phyloP scores from a whole-genome alignment of 805 yeast genomes.

The Phaffomyces opuntiae region DNA sequence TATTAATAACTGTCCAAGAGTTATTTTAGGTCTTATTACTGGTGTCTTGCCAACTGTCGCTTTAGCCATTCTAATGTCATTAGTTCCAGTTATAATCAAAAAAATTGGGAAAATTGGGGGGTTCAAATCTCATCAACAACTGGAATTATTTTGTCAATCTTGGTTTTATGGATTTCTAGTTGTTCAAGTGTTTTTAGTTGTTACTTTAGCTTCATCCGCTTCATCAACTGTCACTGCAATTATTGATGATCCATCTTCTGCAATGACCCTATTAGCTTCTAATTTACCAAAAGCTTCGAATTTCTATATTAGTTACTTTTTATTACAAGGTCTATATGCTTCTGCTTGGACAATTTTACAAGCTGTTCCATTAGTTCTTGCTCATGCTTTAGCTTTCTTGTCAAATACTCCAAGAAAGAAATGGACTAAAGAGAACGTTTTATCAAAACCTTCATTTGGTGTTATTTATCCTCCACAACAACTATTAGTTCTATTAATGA shows the following conservation, averaged over 20 bases:
- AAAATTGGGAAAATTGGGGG: slow-evolving; percentile 74
- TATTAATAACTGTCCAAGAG: slow-evolving; percentile 64
- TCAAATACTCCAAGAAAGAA: slow-evolving; percentile 89
- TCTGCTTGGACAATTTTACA: slow-evolving; percentile 76
- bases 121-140: slow-evolving; percentile 56
- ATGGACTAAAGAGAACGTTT: slow-evolving; percentile 67
- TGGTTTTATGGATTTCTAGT: slow-evolving; percentile 91
- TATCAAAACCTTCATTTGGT: slow-evolving; percentile 74
- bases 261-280: slow-evolving; percentile 66
- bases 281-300: slow-evolving; percentile 87
- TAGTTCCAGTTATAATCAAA: slow-evolving; percentile 81
- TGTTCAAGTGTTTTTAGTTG: slow-evolving; percentile 79
- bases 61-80: slow-evolving; percentile 74
- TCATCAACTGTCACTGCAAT: slow-evolving; percentile 68
- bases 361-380: slow-evolving; percentile 62
- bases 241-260: slow-evolving; percentile 55
- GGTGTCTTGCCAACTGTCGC: slow-evolving; percentile 80
- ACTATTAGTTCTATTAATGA: slow-evolving; percentile 61
- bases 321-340: slow-evolving; percentile 73
- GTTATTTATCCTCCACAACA: slow-evolving; percentile 74
- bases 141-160: slow-evolving; percentile 77
- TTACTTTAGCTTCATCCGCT: slow-evolving; percentile 79
- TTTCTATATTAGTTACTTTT: slow-evolving; percentile 77
- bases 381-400: slow-evolving; percentile 64
- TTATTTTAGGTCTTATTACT: slow-evolving; percentile 75